Base-by-base conservation (phyloP, 108 stramenopile genomes). In the Aurantiochytrium sp. region DNA sequence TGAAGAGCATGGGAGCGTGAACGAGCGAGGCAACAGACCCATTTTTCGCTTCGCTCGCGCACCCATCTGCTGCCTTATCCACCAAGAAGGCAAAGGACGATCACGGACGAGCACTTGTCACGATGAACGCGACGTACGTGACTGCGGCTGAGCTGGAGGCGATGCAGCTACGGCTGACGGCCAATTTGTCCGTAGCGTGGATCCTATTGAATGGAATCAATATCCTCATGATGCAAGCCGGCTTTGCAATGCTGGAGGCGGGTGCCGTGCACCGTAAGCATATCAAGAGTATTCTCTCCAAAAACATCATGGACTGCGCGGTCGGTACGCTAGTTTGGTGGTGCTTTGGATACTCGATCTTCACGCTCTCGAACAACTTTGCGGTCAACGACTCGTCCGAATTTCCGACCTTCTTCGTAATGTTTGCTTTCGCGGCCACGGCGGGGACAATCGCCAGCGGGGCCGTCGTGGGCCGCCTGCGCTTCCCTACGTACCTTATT, bases 211-310 rank as follows among this genome's bases (percentile, higher is more conserved):
- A 69, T 24, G n/a, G n/a, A 4, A 42, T 69, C 69, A 69, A 37
- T 24, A 69, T 69, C n/a, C 17, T 69, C 19, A 8, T 88, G 12
- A 89, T 89, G 89, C 89, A 89, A 88, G 17, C 86, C 36, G 89
- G 89, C 12, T 89, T 89, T 37, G 89, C 89, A 1, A 55, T 88
- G 2, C 32, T 89, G n/a, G 89, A 89, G 42, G 89, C 88, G 85
- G 89, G 89, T 37, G 88, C 48, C 37, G 55, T 89, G n/a, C 52
- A 86, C 34, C 17, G 48, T 0, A 89, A 89, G 88, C 88, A 89
- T 15, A 41, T 37, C 21, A 89, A 88, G 89, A 88, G 86, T 5
- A 86, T 89, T 27, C 86, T 89, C 17, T 19, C 88, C 15, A 89
- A 89, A 36, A 89, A 89, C 73, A 34, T 89, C 55, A 22, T 31